Base-by-base conservation (phyloP, 108 stramenopile species). In the Stephanodiscus triporus region DNA sequence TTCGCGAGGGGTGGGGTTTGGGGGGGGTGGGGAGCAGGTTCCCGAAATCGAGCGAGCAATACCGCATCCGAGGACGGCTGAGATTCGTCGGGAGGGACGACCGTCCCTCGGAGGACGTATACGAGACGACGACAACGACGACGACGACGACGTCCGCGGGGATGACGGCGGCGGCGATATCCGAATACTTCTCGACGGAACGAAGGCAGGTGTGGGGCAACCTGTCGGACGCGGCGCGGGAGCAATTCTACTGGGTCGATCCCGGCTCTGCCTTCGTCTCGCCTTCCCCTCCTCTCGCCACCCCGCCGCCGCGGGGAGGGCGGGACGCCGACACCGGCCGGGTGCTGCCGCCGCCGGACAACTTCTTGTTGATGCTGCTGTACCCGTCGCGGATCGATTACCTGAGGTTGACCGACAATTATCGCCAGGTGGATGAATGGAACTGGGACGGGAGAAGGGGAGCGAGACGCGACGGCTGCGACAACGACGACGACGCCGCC, bases 201-300 rank as follows among this genome's bases (percentile, higher is more conserved):
- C 65, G 95, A 32, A 91, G 85, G 66, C 88, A 93, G 56, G 67
- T 88, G 66, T 96, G 95, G 95, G 90, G 89, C 11, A 92, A 91
- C 29, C 60, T 94, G 34, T 83, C 78, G 55, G 91, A 91, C 66
- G 57, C 70, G 26, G 87, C 92, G 9, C 80, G 93, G 57, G 91
- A 96, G 60, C 89, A 89, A 77, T 96, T 96, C 69, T 86, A 86
- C 63, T 80, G 91, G 91, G 67, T 63, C 64, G 65, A 86, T 27
- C 80, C 85, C 14, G 83, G 84, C 38, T 34, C 26, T 30, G 24
- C 70, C 11, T 57, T 11, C 26, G 4, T 32, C 4, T 11, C 24
- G 55, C 3, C 22, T 13, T 26, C 55, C 51, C n/a, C n/a, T n/a
- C n/a, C n/a, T n/a, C n/a, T n/a, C n/a, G n/a, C n/a, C n/a, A n/a